Percentiles rank a stretch among this genome's conserved stretches.
These are phyloP conservation scores for Lipomyces sp. DNA, from an alignment of 805 yeast genomes.

Conservation along the genomic window DNA sequence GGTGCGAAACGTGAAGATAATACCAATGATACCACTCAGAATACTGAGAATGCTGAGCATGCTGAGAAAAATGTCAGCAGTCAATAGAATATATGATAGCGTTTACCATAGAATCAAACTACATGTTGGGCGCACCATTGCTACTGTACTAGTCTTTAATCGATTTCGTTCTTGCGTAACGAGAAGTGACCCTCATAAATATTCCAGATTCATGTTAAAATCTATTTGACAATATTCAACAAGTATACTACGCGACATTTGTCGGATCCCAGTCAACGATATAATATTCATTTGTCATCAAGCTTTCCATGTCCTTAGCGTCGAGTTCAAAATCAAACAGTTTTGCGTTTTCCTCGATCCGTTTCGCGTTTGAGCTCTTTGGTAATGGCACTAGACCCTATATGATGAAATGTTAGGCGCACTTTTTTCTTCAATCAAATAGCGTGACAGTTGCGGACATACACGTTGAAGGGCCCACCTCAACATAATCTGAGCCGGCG, in stretches of 20 bases:
- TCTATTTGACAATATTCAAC: neutral
- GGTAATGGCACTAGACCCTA: conserved; percentile 66
- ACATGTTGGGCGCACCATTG: neutral
- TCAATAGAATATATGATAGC: neutral
- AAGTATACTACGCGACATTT: conserved; percentile 3
- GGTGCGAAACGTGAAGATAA: conserved; percentile 18
- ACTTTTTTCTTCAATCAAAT: no score
- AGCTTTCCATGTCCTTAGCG: conserved; percentile 41
- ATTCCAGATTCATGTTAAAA: neutral
- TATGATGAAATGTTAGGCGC: neutral
- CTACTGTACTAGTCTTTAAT: neutral
- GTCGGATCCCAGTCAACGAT: conserved; percentile 49
- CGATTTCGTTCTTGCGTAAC: neutral
- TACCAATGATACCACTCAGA: neutral
- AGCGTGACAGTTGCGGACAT: neutral
- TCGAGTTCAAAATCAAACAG: conserved; percentile 54
- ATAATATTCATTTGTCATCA: conserved; percentile 43
- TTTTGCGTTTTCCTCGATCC: conserved; percentile 61
- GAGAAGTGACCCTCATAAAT: neutral
- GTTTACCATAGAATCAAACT: neutral
- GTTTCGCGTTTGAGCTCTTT: conserved; percentile 59
- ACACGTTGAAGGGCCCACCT: conserved; percentile 63
- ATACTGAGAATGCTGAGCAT: neutral
- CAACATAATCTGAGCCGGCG: conserved; percentile 67
- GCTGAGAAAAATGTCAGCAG: neutral